These are phyloP conservation scores for Isoetes engelmannii DNA, from an alignment of 83 land plant genomes.

Conservation along the genomic window DNA sequence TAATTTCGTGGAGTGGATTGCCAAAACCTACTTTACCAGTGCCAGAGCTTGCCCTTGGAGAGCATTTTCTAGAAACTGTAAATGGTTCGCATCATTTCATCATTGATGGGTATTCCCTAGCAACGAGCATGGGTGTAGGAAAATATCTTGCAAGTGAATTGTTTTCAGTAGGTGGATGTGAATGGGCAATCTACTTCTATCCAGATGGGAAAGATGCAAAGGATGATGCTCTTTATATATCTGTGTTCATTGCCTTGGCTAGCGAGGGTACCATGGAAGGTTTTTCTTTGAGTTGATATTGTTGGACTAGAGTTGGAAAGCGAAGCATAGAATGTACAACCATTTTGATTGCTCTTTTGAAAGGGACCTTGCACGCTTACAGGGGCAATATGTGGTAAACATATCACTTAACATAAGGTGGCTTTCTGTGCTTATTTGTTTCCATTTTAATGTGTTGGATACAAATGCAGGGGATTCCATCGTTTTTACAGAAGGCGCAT, in stretches of 20 bases:
- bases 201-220: slow-evolving; percentile 39
- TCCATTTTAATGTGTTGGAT: too few species aligned
- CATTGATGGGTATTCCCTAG: slow-evolving; percentile 35
- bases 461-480: slow-evolving; percentile 81
- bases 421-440: too few species aligned
- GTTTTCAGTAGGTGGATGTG: slow-evolving; percentile 30
- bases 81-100: slow-evolving; percentile 37
- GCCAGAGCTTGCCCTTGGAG: too few species aligned
- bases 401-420: neutral
- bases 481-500: slow-evolving; percentile 61
- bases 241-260: slow-evolving; percentile 36
- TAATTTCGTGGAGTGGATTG: too few species aligned
- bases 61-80: too few species aligned
- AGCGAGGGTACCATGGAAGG: slow-evolving; percentile 38
- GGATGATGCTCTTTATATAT: slow-evolving; percentile 33
- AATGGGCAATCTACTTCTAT: slow-evolving; percentile 41
- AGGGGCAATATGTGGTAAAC: slow-evolving; percentile 35
- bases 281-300: slow-evolving; percentile 33
- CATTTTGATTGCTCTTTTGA: slow-evolving; percentile 37
- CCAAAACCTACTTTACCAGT: too few species aligned
- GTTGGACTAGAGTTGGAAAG: slow-evolving; percentile 35
- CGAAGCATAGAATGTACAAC: slow-evolving; percentile 36
- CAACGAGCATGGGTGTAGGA: slow-evolving; percentile 38
- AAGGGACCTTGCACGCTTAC: slow-evolving; percentile 40
- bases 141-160: slow-evolving; percentile 35